Base-by-base conservation (phyloP, 345 rosid genomes). In the Populus nigra region DNA sequence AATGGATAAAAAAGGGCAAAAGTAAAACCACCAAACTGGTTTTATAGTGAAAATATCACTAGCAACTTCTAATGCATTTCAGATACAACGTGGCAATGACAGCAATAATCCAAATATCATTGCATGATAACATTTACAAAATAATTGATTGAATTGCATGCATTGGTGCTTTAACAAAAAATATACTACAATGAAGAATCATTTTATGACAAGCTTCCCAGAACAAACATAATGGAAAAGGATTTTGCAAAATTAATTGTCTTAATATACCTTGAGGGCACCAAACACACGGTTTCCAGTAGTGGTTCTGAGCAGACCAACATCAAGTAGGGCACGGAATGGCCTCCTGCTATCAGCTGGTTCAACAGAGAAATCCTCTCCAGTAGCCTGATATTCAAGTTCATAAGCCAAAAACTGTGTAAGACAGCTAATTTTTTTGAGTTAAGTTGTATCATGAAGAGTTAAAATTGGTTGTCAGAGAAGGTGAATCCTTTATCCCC, bases 281-380 rank as follows among this genome's bases (percentile, higher is more conserved):
- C 92, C 93, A 9, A 92, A 92, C 4, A 90, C 92, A 72, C 97
- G 92, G 82, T 92, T 92, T 31, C 97, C 94, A 0, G 97, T 92
- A 16, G 97, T 92, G 71, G 94, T 92, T 70, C 73, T 89, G 72
- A 90, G 38, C 23, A 92, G 89, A 36, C 97, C 97, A 61, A 92
- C 97, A 85, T 92, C 97, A 76, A 92, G 92, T 57, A 92, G 88
- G 41, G 93, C 94, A 78, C 94, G 94, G 88, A 92, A 92, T 4
- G 97, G 97, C 67, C 97, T 88, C 80, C 97, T 87, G 65, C 53
- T 84, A 4, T 90, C 97, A 10, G 93, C 84, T 73, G 97, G 97
- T 47, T 92, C 97, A n/a, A 92, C 91, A 0, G 91, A 89, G n/a
- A 31, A 90, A 78, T 92, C 97, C 87, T 92, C 97, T 1, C 97